Conservation (phyloP, 345 rosid genomes). For the Salix udensis region DNA sequence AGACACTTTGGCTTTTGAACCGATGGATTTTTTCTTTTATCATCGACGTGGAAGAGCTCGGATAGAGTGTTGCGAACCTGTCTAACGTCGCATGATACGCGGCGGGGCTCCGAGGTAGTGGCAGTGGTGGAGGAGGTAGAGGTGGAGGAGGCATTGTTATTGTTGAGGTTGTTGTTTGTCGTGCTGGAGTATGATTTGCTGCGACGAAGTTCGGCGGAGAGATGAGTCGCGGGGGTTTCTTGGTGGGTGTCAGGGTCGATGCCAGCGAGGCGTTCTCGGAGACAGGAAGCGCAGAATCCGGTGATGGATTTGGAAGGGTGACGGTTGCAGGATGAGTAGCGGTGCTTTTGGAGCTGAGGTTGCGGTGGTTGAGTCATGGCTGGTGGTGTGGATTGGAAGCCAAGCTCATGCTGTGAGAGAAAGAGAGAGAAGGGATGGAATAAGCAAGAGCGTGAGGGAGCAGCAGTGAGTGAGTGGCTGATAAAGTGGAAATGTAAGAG, state of each 20-base stretch:
- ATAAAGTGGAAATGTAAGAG: not conserved
- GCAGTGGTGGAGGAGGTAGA: constrained; percentile 9
- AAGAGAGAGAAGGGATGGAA: not conserved
- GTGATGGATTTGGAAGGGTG: constrained; percentile 50
- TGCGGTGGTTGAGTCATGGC: constrained; percentile 38
- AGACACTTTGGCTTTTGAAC: constrained; percentile 15
- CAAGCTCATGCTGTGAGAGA: constrained; percentile 7
- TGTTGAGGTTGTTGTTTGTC: constrained; percentile 14
- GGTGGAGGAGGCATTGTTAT: constrained; percentile 16
- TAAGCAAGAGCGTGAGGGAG: not conserved
- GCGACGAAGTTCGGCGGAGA: constrained; percentile 43
- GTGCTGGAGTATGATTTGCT: constrained; percentile 44
- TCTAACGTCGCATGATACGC: constrained; percentile 51
- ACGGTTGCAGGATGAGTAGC: constrained; percentile 50
- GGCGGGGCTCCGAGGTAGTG: constrained; percentile 39
- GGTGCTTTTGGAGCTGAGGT: constrained; percentile 24
- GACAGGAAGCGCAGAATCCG: constrained; percentile 71
- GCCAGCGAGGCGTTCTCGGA: constrained; percentile 71
- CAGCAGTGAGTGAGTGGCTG: not conserved
- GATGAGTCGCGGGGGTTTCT: constrained; percentile 18
- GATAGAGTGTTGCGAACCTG: constrained; percentile 33
- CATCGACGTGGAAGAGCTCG: constrained; percentile 43
- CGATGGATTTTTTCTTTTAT: constrained; percentile 18
- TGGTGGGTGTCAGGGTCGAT: constrained; percentile 44
- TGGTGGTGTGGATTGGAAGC: constrained; percentile 5